phyloP scores from a whole-genome alignment of 2,329 filamentous ascomycete species.

The Cadophora malorum region DNA sequence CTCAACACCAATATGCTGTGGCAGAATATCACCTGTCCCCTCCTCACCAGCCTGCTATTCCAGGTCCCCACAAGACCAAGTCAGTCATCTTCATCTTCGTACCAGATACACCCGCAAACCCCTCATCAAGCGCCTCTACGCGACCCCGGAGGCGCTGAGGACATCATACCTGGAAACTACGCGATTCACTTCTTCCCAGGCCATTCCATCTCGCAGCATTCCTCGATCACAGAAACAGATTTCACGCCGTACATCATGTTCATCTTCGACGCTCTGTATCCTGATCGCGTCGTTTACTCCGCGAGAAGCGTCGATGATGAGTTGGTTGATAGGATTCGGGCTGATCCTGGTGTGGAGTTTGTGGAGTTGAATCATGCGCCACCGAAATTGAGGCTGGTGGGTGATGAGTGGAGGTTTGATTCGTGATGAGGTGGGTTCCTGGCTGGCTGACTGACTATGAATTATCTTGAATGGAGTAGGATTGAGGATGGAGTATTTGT shows the following conservation, averaged over 20 bases:
- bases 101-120: background rate
- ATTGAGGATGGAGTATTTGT: too few species aligned
- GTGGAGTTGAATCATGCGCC: background rate
- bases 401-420: too few species aligned
- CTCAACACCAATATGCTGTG: constrained; percentile 7
- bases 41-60: background rate
- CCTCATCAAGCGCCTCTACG: background rate
- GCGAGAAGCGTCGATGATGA: background rate
- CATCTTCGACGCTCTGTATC: background rate
- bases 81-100: background rate
- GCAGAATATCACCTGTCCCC: background rate
- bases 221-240: background rate
- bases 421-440: too few species aligned
- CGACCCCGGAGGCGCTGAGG: background rate
- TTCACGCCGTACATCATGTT: background rate
- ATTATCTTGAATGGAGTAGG: too few species aligned
- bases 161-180: background rate
- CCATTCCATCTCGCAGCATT: background rate
- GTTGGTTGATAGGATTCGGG: background rate
- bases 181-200: background rate
- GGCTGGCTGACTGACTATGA: too few species aligned
- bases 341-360: background rate
- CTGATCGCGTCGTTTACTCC: background rate
- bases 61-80: background rate
- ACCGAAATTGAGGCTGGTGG: too few species aligned